Percentiles rank a stretch among this genome's conserved stretches.
These are phyloP conservation scores for Backusella liffmaniae DNA, from an alignment of 192 early-diverging fungal genomes.

Conservation along the genomic window DNA sequence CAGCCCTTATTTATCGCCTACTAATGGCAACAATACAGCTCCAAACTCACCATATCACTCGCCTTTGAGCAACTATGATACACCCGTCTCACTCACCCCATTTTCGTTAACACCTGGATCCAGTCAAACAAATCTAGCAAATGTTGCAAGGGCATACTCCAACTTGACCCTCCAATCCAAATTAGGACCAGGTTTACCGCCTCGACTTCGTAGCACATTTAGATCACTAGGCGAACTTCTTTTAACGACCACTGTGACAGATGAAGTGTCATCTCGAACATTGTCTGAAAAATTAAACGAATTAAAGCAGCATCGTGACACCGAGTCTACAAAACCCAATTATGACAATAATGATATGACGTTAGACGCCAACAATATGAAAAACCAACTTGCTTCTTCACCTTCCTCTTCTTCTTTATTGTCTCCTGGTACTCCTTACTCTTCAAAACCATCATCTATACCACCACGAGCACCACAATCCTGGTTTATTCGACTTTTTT, in stretches of 20 bases:
- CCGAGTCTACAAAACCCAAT: background rate
- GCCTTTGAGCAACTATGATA: slow-evolving; percentile 3
- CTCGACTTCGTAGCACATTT: background rate
- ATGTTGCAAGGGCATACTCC: slow-evolving; percentile 7
- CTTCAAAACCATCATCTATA: background rate
- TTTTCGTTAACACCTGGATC: slow-evolving; percentile 4
- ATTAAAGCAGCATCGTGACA: background rate
- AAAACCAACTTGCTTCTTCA: background rate
- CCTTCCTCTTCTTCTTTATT: background rate
- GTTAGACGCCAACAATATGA: background rate
- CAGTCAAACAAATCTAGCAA: slow-evolving; percentile 9
- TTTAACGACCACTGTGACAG: slow-evolving; percentile 3
- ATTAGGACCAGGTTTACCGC: background rate
- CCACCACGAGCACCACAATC: background rate
- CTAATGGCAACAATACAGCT: background rate
- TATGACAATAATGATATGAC: background rate
- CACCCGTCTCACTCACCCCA: slow-evolving; percentile 14
- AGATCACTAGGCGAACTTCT: slow-evolving; percentile 1
- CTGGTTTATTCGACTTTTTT: background rate
- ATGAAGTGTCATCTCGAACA: background rate
- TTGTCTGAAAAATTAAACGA: background rate
- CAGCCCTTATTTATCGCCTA: background rate
- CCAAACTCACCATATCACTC: background rate
- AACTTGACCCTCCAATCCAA: background rate
- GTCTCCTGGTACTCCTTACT: background rate